A percentile compares a stretch with the other conserved stretches of the same genome.
phyloP scores from a whole-genome alignment of 1,284 basidiomycete genomes.

The Xerocomus tenax region DNA sequence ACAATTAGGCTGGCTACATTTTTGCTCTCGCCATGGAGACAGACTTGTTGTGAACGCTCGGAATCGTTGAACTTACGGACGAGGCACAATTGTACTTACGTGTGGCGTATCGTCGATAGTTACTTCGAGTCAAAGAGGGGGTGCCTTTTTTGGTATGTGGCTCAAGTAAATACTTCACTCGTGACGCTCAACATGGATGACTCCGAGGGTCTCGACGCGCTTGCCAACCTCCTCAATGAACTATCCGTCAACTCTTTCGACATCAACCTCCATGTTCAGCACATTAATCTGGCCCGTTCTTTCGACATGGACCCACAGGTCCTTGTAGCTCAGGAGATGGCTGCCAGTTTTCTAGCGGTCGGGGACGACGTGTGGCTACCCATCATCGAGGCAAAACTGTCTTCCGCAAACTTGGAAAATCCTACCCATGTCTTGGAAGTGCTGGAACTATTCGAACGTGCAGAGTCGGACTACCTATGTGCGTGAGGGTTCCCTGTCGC shows the following conservation, averaged over 20 bases:
- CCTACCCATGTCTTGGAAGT: slow-evolving; percentile 48
- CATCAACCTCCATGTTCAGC: slow-evolving; percentile 51
- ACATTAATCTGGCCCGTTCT: slow-evolving; percentile 52
- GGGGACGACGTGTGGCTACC: slow-evolving; percentile 62
- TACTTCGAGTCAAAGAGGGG: no score
- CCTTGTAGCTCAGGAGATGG: slow-evolving; percentile 57
- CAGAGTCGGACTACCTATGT: slow-evolving; percentile 80
- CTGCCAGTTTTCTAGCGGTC: slow-evolving; percentile 52
- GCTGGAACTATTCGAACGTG: slow-evolving; percentile 56
- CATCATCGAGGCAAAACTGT: slow-evolving; percentile 48
- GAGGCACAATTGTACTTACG: not conserved
- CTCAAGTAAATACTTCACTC: no score
- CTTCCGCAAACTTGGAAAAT: slow-evolving; percentile 41
- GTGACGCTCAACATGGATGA: slow-evolving; percentile 15
- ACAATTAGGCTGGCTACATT: not conserved
- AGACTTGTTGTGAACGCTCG: not conserved
- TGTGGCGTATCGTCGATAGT: not conserved
- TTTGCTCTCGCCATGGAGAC: not conserved
- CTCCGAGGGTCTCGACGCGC: slow-evolving; percentile 44
- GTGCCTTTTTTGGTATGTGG: not conserved
- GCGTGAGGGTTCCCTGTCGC: slow-evolving; percentile 29
- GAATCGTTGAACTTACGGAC: not conserved
- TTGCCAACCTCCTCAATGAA: slow-evolving; percentile 49
- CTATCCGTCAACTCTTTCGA: slow-evolving; percentile 56
- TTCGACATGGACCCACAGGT: slow-evolving; percentile 51